Evolutionary conservation across 2,329 filamentous ascomycete genomes (phyloP).

Genomic region (Pseudohalonectria lignicola): DNA sequence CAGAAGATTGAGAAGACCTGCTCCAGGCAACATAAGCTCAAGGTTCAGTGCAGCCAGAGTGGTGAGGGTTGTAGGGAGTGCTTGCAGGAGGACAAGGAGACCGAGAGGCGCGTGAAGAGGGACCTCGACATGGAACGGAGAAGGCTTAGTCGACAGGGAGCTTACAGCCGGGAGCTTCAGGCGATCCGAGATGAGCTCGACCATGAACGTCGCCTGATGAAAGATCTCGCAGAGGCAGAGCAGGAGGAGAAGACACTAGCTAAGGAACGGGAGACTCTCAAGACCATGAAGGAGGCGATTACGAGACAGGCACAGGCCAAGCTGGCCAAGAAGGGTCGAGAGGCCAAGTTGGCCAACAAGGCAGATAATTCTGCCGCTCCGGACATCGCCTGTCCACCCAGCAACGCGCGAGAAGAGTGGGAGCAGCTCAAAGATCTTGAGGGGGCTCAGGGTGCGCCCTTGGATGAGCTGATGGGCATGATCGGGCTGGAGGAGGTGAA

Average conservation of each 20-base stretch:
- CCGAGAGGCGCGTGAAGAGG: constrained; percentile 27
- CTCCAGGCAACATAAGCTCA: constrained; percentile 34
- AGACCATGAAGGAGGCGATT: constrained; percentile 22
- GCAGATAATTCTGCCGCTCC: too few species aligned
- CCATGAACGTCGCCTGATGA: constrained; percentile 28
- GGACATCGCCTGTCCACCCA: not conserved
- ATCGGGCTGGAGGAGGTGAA: constrained; percentile 64
- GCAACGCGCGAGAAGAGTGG: constrained; percentile 44
- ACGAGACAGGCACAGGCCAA: constrained; percentile 8
- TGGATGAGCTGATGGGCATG: constrained; percentile 60
- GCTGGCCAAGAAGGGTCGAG: constrained; percentile 7
- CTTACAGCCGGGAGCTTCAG: constrained; percentile 32
- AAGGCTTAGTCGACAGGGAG: constrained; percentile 28
- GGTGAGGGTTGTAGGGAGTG: constrained; percentile 38
- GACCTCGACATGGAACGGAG: constrained; percentile 39
- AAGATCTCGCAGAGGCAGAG: constrained; percentile 30
- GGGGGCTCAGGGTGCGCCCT: constrained; percentile 32
- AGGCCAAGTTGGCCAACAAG: not conserved
- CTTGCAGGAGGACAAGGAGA: constrained; percentile 32
- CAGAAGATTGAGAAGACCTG: constrained; percentile 33
- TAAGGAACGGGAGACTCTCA: constrained; percentile 35
- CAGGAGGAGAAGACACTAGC: constrained; percentile 29
- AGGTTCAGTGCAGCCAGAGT: constrained; percentile 31
- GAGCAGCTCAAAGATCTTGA: constrained; percentile 43
- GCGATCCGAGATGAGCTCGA: constrained; percentile 43